phyloP scores from a whole-genome alignment of 1,284 basidiomycete species.

The Puccinia novopanici region DNA sequence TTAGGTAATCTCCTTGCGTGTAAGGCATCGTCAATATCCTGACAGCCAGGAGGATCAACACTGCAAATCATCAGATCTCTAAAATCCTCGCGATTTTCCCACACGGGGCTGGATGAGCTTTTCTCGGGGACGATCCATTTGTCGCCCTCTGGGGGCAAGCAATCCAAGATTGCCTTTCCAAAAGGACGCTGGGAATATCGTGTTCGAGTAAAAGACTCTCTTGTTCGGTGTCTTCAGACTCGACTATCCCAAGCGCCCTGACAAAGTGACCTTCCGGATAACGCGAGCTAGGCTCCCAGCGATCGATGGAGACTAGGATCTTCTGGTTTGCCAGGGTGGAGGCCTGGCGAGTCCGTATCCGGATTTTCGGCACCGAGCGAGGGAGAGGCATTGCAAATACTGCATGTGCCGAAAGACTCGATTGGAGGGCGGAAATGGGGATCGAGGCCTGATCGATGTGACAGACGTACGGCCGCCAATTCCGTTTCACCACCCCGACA shows the following conservation, averaged over 20 bases:
- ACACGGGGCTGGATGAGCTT: slow-evolving; percentile 62
- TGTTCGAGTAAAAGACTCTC: slow-evolving; percentile 92
- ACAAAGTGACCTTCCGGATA: slow-evolving; percentile 99
- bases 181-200: slow-evolving; percentile 94
- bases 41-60: slow-evolving; percentile 94
- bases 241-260: slow-evolving; percentile 82
- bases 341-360: slow-evolving; percentile 90
- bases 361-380: slow-evolving; percentile 86
- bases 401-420: slow-evolving; percentile 82
- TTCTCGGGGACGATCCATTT: slow-evolving; percentile 89
- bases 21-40: slow-evolving; percentile 99
- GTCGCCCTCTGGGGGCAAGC: slow-evolving; percentile 86
- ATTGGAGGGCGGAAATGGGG: slow-evolving; percentile 70
- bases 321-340: slow-evolving; percentile 88
- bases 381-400: slow-evolving; percentile 95
- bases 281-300: slow-evolving; percentile 81
- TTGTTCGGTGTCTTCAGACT: slow-evolving; percentile 93
- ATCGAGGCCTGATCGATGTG: slow-evolving; percentile 89
- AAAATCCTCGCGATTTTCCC: slow-evolving; percentile 86
- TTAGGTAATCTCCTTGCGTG: slow-evolving; percentile 86
- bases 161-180: slow-evolving; percentile 87
- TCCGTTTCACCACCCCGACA: slow-evolving; percentile 40
- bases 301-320: slow-evolving; percentile 91
- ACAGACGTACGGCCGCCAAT: slow-evolving; percentile 71
- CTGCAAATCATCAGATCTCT: slow-evolving; percentile 86